Base-by-base conservation (phyloP, 2,329 filamentous ascomycete species). In the Claviceps maximensis region DNA sequence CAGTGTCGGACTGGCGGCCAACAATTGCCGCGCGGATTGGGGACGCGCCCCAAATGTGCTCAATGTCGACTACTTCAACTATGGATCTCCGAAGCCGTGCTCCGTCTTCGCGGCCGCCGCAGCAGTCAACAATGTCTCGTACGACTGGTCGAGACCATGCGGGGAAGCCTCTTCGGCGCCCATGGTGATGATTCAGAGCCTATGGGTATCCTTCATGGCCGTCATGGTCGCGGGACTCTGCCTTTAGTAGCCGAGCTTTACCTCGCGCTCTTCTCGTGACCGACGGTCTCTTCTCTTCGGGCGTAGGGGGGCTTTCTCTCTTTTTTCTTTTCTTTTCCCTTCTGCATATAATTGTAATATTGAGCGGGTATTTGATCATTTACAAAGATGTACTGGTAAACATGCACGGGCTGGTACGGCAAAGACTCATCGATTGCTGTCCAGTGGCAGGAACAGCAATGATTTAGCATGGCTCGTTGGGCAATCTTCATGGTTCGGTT, bases 41-140 rank as follows among this genome's bases (percentile, higher is more conserved):
- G 74, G 74, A 21, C 77, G 79, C 9, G 75, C 86, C 0, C 89
- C 88, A 2, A 91, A 85, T 62, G 82, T 89, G 62, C 72, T 94
- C 49, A 82, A 93, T 52, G 87, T 93, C 27, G 88, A 94, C 65
- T 93, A 88, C 67, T 94, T 93, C 69, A 89, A 93, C 65, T 74
- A 75, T 55, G 86, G 86, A 31, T 73, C 70, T 38, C 77, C 66
- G 33, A 51, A 55, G 40, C 74, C 71, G 3, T 88, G 88, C 2
- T 86, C 84, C 3, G 87, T 93, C 10, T 94, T 94, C 61, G 76
- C 84, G 62, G 83, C 84, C 7, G 84, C 83, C 1, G 84, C 84
- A 0, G 65, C 73, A 52, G 76, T 80, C 55, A 91, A 90, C 66
- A 82, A 84, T 55, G 84, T 90, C 53, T 84, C 79, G 0, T 90